Conservation (phyloP, 2,329 filamentous ascomycete genomes). For the Xylariaceae sp. region DNA sequence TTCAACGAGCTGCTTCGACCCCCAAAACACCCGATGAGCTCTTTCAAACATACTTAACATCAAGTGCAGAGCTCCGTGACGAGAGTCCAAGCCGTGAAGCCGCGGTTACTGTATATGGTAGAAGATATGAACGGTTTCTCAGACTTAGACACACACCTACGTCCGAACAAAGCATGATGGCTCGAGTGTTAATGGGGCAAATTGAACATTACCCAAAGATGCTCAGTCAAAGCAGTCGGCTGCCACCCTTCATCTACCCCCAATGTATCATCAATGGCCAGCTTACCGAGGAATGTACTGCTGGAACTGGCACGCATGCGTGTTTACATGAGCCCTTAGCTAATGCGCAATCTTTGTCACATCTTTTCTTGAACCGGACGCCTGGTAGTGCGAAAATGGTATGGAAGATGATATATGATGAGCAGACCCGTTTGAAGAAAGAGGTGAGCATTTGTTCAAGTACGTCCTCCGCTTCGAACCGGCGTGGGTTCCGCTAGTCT, state of each 20-base stretch:
- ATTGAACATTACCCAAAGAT: conserved; percentile 22
- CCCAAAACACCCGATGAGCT: too few relatives aligned
- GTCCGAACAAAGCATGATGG: conserved; percentile 17
- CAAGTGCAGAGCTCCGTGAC: neutral
- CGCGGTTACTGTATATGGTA: neutral
- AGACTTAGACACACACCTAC: conserved; percentile 1
- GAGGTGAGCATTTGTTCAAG: conserved; percentile 9
- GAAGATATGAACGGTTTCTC: conserved; percentile 1
- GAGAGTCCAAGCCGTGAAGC: neutral
- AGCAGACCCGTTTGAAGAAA: conserved; percentile 14
- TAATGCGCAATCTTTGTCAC: conserved; percentile 23
- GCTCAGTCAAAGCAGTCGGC: conserved; percentile 17
- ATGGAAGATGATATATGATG: conserved; percentile 24
- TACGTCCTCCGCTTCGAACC: too few relatives aligned
- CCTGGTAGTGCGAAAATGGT: conserved; percentile 18
- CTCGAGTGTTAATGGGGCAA: conserved; percentile 22
- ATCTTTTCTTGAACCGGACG: conserved; percentile 20
- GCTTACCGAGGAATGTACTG: conserved; percentile 7
- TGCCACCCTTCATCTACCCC: conserved; percentile 29
- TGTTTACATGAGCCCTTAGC: conserved; percentile 25
- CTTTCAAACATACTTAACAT: neutral
- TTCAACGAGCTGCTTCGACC: too few relatives aligned
- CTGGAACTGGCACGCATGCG: conserved; percentile 18
- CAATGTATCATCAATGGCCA: conserved; percentile 18
- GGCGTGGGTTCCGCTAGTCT: too few relatives aligned